These are phyloP conservation scores for Ampelocalamus luodianensis DNA, from an alignment of 176 grass and related monocot genomes.

Conservation along the genomic window DNA sequence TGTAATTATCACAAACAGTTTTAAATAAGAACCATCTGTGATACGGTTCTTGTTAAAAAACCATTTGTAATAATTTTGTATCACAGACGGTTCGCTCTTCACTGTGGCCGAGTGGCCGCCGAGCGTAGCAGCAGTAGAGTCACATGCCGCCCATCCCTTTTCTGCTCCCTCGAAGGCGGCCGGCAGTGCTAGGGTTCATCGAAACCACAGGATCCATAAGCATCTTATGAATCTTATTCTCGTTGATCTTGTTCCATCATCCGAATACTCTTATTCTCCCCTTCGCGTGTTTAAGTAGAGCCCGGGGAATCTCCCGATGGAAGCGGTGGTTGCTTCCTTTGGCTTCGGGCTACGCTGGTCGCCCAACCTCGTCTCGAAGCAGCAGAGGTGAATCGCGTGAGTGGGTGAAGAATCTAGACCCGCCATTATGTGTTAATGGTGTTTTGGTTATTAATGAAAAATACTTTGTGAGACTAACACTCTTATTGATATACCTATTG, in stretches of 20 bases:
- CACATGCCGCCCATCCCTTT: too few species aligned
- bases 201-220: neutral
- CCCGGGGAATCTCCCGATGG: conserved; percentile 21
- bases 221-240: neutral
- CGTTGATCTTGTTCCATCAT: neutral
- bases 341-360: neutral
- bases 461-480: too few species aligned
- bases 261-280: neutral
- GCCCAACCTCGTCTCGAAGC: neutral
- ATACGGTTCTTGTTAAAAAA: too few species aligned
- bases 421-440: too few species aligned
- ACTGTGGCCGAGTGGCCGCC: neutral
- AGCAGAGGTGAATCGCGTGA: neutral
- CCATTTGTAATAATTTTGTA: too few species aligned
- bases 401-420: too few species aligned
- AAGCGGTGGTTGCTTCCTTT: neutral
- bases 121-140: too few species aligned
- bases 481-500: too few species aligned
- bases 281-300: neutral
- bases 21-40: too few species aligned
- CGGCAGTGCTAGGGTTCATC: neutral
- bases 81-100: too few species aligned
- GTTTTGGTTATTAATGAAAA: too few species aligned
- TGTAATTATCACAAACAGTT: too few species aligned
- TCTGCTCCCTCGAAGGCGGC: neutral